These are phyloP conservation scores for Coelastrella sp. DNA, from an alignment of 139 green algal species.

Conservation along the genomic window DNA sequence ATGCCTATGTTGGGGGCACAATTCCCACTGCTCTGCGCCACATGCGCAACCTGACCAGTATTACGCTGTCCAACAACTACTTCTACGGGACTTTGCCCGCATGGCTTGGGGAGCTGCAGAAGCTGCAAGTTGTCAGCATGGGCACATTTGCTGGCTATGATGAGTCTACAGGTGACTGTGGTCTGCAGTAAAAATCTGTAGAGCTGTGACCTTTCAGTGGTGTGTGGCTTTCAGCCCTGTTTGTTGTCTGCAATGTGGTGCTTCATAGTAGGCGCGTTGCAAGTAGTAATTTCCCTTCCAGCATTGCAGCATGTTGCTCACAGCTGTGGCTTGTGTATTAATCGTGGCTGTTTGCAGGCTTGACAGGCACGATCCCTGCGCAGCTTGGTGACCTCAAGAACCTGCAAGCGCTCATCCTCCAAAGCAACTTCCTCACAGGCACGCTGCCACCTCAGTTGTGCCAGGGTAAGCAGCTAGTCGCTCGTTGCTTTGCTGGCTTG, in stretches of 20 bases:
- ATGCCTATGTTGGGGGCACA: constrained; percentile 48
- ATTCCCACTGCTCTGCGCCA: constrained; percentile 14
- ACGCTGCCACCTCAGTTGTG: constrained; percentile 25
- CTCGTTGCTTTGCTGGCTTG: neutral
- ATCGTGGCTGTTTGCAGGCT: neutral
- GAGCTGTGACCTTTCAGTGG: no score
- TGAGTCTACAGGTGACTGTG: constrained; percentile 1
- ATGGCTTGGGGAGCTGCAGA: neutral
- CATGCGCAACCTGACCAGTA: constrained; percentile 24
- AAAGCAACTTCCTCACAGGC: constrained; percentile 34
- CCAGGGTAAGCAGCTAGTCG: neutral
- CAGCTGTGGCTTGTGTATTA: neutral
- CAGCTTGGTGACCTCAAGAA: neutral
- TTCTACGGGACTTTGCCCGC: constrained; percentile 46
- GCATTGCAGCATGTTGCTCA: neutral
- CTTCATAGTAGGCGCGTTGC: no score
- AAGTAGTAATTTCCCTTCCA: neutral
- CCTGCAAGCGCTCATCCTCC: constrained; percentile 46
- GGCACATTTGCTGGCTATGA: constrained; percentile 12
- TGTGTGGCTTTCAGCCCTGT: no score
- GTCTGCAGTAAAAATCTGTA: neutral
- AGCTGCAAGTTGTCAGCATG: constrained; percentile 12
- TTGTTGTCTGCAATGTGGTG: no score
- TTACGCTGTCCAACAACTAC: constrained; percentile 43
- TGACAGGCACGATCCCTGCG: constrained; percentile 30